Percentiles rank a stretch among this genome's conserved stretches.
Evolutionary conservation across 1,139 yeast species (phyloP).

Genomic region (Meyerozyma elateridarum): DNA sequence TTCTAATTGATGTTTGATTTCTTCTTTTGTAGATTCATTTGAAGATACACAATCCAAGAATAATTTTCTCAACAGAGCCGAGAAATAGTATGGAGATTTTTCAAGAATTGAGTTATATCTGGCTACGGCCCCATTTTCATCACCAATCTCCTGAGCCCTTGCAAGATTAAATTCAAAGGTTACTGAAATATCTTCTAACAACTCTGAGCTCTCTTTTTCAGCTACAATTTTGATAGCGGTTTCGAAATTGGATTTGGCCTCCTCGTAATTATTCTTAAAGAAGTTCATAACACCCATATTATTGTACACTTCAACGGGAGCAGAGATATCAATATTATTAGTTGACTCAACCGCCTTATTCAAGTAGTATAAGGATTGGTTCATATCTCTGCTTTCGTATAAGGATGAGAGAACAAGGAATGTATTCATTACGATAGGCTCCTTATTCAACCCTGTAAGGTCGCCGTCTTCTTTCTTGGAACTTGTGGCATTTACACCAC

Average conservation of each 20-base stretch:
- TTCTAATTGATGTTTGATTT: conserved; percentile 50
- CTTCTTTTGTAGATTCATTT: conserved; percentile 31
- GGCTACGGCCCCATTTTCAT: conserved; percentile 41
- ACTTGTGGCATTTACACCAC: conserved; percentile 25
- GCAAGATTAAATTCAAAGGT: conserved; percentile 61
- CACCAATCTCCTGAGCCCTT: conserved; percentile 50
- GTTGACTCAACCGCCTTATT: conserved; percentile 53
- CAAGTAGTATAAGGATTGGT: conserved; percentile 54
- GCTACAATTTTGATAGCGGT: conserved; percentile 9
- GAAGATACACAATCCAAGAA: conserved; percentile 43
- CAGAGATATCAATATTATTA: conserved; percentile 38
- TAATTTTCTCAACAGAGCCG: conserved; percentile 70
- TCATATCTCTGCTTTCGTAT: conserved; percentile 58
- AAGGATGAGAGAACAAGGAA: conserved; percentile 62
- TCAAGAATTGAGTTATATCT: conserved; percentile 54
- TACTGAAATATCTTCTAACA: conserved; percentile 39
- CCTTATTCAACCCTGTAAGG: conserved; percentile 37
- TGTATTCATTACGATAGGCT: conserved; percentile 66
- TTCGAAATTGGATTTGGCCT: conserved; percentile 17
- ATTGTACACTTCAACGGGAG: conserved; percentile 69
- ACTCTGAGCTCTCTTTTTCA: not conserved
- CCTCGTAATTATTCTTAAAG: conserved; percentile 53
- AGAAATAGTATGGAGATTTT: conserved; percentile 65
- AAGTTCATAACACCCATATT: conserved; percentile 85
- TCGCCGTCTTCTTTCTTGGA: conserved; percentile 19